Evolutionary conservation across 2,329 filamentous ascomycete genomes (phyloP).

Genomic region (Didymella pomorum): DNA sequence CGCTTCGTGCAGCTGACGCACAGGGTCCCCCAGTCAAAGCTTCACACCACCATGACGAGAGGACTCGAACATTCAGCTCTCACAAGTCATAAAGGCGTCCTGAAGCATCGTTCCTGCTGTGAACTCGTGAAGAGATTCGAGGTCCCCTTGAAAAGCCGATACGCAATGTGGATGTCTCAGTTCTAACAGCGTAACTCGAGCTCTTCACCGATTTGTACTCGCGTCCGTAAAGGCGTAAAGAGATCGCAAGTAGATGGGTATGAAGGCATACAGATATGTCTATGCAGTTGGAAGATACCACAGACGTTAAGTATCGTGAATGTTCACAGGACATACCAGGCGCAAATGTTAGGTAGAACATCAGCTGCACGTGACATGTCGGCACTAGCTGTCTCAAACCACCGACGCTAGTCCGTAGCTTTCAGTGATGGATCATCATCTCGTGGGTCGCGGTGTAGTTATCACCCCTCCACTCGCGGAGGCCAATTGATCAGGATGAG

Average conservation of each 20-base stretch:
- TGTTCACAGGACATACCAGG: too few species aligned
- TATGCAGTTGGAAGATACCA: background rate
- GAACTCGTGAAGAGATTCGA: background rate
- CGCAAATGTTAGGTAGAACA: too few species aligned
- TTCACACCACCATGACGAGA: constrained; percentile 10
- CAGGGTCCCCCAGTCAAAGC: constrained; percentile 10
- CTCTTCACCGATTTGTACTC: background rate
- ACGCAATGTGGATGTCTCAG: too few species aligned
- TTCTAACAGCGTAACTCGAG: background rate
- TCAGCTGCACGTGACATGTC: constrained; percentile 8
- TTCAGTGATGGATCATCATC: constrained; percentile 19
- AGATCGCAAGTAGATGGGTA: too few species aligned
- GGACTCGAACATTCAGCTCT: background rate
- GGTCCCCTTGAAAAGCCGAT: background rate
- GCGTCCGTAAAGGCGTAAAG: background rate
- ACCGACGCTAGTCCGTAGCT: constrained; percentile 22
- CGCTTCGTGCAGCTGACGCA: constrained; percentile 16
- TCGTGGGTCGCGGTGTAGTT: constrained; percentile 9
- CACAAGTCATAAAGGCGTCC: background rate
- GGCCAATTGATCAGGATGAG: constrained; percentile 44
- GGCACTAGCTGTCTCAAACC: background rate
- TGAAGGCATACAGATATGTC: too few species aligned
- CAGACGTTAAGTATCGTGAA: too few species aligned
- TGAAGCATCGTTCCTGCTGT: background rate
- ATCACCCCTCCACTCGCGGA: constrained; percentile 6